Conservation (phyloP, 2,329 filamentous ascomycete genomes). For the Venturia asperata region DNA sequence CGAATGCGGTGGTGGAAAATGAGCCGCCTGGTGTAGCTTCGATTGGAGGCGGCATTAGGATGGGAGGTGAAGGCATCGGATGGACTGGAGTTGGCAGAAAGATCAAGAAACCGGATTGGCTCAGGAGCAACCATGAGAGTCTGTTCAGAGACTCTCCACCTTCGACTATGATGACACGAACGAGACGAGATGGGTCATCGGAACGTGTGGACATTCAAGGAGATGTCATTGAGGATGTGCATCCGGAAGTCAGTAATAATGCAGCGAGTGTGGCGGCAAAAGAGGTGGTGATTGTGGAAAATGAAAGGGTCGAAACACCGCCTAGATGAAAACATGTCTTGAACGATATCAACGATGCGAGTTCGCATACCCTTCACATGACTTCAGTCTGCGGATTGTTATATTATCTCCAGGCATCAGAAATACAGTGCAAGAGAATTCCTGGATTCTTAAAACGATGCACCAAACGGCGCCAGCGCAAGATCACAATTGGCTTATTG, state of each 20-base stretch:
- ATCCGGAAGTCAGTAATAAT: background rate
- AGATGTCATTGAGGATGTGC: background rate
- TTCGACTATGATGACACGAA: background rate
- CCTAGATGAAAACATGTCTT: background rate
- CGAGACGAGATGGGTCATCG: background rate
- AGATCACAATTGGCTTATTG: no score
- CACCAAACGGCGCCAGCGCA: no score
- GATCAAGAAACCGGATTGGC: constrained; percentile 17
- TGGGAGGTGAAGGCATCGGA: constrained; percentile 10
- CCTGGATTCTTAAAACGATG: no score
- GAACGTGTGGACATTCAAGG: background rate
- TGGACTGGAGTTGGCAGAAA: background rate
- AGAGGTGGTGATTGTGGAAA: background rate
- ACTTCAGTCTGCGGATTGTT: no score
- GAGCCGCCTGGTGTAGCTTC: background rate
- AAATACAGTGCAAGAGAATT: no score
- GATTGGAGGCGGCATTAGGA: constrained; percentile 4
- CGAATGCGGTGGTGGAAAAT: background rate
- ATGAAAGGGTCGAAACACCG: background rate
- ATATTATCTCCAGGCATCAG: no score
- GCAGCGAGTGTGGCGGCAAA: background rate
- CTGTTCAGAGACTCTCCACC: background rate
- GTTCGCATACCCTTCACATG: no score
- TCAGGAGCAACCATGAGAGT: background rate
- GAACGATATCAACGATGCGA: background rate